Evolutionary conservation across 164 flowering plant species (phyloP).

Genomic region (Stephania japonica): DNA sequence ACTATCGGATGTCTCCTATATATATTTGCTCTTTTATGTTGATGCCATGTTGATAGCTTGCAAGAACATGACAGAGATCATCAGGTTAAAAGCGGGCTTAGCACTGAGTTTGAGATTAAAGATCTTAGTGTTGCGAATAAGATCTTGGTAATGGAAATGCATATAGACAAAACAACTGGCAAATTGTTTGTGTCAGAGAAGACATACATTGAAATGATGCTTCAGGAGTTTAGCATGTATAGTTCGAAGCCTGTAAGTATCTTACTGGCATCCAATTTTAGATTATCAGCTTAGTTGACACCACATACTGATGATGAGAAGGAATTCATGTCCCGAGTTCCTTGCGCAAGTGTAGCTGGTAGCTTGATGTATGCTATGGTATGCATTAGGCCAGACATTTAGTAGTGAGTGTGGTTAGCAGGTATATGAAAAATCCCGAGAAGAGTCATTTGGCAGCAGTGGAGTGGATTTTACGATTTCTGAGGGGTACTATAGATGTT

Average conservation of each 20-base stretch:
- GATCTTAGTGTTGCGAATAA: conserved; percentile 1
- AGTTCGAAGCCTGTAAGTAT: conserved; percentile 4
- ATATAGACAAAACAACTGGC: background rate
- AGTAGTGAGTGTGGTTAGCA: conserved; percentile 8
- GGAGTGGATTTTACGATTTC: background rate
- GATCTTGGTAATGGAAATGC: background rate
- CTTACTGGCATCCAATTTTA: background rate
- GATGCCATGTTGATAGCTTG: conserved; percentile 6
- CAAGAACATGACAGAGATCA: conserved; percentile 6
- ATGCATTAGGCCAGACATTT: background rate
- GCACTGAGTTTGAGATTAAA: background rate
- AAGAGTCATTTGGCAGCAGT: conserved; percentile 2
- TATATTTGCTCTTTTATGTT: background rate
- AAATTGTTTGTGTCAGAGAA: background rate
- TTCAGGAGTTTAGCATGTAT: conserved; percentile 3
- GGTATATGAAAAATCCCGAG: background rate
- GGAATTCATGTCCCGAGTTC: conserved; percentile 12
- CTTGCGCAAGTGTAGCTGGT: conserved; percentile 8
- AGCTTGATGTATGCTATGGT: conserved; percentile 10
- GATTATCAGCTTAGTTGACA: background rate
- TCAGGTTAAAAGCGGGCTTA: background rate
- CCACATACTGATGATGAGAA: background rate
- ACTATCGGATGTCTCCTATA: background rate
- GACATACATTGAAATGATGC: background rate
- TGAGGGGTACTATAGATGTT: background rate